Percentiles rank a stretch among this genome's conserved stretches.
Conservation (phyloP, 441 rosid species). For the Kokia cookei region DNA sequence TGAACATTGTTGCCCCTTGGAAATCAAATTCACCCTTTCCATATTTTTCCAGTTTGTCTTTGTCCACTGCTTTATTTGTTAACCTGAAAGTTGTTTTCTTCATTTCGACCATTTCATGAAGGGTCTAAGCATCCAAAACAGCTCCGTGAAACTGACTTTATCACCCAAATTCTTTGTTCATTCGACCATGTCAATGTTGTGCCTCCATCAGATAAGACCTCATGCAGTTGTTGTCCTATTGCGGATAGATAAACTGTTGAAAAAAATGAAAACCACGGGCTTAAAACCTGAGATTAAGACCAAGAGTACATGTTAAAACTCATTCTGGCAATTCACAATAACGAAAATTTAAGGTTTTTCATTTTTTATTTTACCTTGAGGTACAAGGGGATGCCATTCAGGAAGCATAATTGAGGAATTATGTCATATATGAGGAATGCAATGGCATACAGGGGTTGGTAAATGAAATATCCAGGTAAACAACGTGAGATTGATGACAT, state of each 20-base stretch:
- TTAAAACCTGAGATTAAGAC: conserved; percentile 10
- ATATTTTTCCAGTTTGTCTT: conserved; percentile 11
- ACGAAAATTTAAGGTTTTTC: not conserved
- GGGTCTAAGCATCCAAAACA: conserved; percentile 17
- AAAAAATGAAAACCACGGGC: conserved; percentile 7
- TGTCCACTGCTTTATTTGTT: conserved; percentile 17
- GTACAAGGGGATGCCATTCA: conserved; percentile 31
- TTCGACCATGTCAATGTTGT: conserved; percentile 9
- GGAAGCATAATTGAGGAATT: conserved; percentile 39
- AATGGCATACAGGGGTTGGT: conserved; percentile 10
- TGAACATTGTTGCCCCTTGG: conserved; percentile 9
- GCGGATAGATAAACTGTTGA: conserved; percentile 12
- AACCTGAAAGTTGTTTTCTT: conserved; percentile 16
- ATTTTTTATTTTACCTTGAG: conserved; percentile 25
- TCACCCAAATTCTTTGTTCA: conserved; percentile 19
- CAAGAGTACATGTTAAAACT: not conserved
- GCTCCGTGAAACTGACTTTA: conserved; percentile 15
- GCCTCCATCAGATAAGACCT: conserved; percentile 12
- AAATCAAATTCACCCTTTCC: conserved; percentile 25
- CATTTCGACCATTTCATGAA: conserved; percentile 12
- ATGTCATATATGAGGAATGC: conserved; percentile 24
- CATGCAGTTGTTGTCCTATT: conserved; percentile 6
- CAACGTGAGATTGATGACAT: too few species aligned
- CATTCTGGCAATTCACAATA: not conserved
- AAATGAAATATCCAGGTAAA: conserved; percentile 4